Evolutionary conservation across 352 stramenopile species (phyloP).

Genomic region (Globisporangium camurandrum): DNA sequence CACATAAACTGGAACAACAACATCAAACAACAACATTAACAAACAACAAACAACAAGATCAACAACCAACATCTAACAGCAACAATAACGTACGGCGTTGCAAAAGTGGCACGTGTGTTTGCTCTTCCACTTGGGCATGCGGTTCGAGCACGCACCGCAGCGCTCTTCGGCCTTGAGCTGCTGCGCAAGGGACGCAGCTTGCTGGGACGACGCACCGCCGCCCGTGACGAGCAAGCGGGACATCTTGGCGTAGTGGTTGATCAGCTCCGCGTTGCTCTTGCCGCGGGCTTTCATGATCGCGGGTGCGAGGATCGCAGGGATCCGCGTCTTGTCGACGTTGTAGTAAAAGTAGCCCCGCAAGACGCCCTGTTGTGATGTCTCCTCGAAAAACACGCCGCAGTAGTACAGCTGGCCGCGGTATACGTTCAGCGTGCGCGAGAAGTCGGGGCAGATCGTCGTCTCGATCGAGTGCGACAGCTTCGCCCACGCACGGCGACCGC

Average conservation of each 20-base stretch:
- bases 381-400: slow-evolving; percentile 62
- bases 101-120: slow-evolving; percentile 57
- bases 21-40: too few relatives aligned
- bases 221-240: slow-evolving; percentile 30
- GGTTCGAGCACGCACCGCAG: slow-evolving; percentile 52
- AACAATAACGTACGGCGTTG: slow-evolving; percentile 37
- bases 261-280: slow-evolving; percentile 48
- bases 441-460: slow-evolving; percentile 47
- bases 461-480: slow-evolving; percentile 68
- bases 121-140: slow-evolving; percentile 45
- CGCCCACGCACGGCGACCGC: slow-evolving; percentile 58
- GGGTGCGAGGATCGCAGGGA: slow-evolving; percentile 33
- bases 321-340: slow-evolving; percentile 33
- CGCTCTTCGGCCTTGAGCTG: slow-evolving; percentile 49
- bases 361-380: slow-evolving; percentile 38
- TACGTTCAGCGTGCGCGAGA: slow-evolving; percentile 25
- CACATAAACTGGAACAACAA: slow-evolving; percentile 69
- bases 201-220: slow-evolving; percentile 21
- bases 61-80: not conserved
- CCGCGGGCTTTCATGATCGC: slow-evolving; percentile 48
- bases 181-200: slow-evolving; percentile 25
- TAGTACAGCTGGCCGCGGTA: slow-evolving; percentile 52
- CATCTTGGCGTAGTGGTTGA: slow-evolving; percentile 71
- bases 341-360: slow-evolving; percentile 59
- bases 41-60: too few relatives aligned